Conservation (phyloP, 2,329 filamentous ascomycete species). For the Sclerotinia borealis region DNA sequence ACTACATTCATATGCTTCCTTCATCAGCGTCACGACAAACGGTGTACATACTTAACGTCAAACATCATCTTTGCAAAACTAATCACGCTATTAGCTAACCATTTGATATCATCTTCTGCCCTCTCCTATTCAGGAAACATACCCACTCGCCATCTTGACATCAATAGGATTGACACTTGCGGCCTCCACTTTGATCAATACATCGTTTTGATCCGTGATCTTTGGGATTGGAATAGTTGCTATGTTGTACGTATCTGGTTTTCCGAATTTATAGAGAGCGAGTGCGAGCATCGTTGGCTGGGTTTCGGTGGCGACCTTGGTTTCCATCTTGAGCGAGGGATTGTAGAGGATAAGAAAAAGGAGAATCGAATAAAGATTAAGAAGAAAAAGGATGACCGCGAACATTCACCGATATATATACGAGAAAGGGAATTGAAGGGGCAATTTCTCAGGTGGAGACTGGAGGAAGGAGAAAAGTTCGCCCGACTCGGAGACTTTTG, state of each 20-base stretch:
- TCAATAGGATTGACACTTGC: conserved; percentile 42
- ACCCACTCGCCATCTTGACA: conserved; percentile 35
- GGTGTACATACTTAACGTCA: neutral
- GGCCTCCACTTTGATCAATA: conserved; percentile 41
- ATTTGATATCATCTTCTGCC: neutral
- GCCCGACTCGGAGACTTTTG: neutral
- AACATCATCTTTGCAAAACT: neutral
- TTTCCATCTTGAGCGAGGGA: neutral
- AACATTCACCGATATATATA: neutral
- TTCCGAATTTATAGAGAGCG: conserved; percentile 22
- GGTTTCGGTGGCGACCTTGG: conserved; percentile 19
- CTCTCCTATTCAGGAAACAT: neutral
- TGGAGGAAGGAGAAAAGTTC: neutral
- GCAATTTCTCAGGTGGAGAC: neutral
- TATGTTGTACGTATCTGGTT: conserved; percentile 32
- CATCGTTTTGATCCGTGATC: conserved; percentile 39
- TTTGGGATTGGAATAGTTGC: conserved; percentile 39
- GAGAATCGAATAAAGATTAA: too few species aligned
- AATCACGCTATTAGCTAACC: neutral
- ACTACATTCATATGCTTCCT: neutral
- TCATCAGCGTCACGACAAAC: neutral
- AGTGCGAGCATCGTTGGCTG: conserved; percentile 27
- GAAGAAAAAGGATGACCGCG: neutral
- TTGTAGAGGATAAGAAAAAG: neutral
- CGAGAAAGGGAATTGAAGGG: neutral